Evolutionary conservation across 768 basidiomycete genomes (phyloP).

Genomic region (Kwoniella botswanensis): DNA sequence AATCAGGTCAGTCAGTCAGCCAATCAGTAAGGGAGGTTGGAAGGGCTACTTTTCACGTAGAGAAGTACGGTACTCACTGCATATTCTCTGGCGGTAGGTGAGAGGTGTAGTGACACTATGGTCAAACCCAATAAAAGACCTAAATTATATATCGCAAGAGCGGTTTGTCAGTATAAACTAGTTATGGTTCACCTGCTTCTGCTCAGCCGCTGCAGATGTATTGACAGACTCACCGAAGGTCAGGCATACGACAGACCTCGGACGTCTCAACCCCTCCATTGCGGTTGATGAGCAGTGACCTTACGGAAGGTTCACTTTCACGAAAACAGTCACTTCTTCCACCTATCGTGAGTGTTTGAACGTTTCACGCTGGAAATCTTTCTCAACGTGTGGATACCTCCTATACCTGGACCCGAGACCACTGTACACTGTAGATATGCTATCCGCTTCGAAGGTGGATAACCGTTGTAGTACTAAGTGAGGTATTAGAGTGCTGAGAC

Average conservation of each 20-base stretch:
- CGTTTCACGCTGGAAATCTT: too few species aligned
- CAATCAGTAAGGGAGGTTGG: too few species aligned
- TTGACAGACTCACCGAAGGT: not conserved
- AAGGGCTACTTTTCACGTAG: too few species aligned
- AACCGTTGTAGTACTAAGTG: not conserved
- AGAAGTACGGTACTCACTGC: not conserved
- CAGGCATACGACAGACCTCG: not conserved
- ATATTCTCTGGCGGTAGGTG: slow-evolving; percentile 10
- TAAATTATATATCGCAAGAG: not conserved
- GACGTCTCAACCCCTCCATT: slow-evolving; percentile 5
- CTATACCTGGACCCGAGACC: not conserved
- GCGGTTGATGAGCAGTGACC: not conserved
- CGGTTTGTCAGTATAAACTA: not conserved
- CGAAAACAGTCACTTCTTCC: too few species aligned
- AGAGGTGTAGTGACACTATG: not conserved
- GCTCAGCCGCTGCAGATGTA: too few species aligned
- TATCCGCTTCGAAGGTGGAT: not conserved
- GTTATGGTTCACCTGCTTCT: too few species aligned
- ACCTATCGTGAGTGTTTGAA: too few species aligned
- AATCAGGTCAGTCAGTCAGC: not conserved
- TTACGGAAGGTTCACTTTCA: not conserved
- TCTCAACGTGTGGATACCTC: too few species aligned
- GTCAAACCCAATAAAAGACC: not conserved
- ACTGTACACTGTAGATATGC: not conserved
- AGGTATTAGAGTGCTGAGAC: too few species aligned